These are phyloP conservation scores for Yamadazyma takamatsuzukensis DNA, from an alignment of 805 yeast genomes.

Conservation along the genomic window DNA sequence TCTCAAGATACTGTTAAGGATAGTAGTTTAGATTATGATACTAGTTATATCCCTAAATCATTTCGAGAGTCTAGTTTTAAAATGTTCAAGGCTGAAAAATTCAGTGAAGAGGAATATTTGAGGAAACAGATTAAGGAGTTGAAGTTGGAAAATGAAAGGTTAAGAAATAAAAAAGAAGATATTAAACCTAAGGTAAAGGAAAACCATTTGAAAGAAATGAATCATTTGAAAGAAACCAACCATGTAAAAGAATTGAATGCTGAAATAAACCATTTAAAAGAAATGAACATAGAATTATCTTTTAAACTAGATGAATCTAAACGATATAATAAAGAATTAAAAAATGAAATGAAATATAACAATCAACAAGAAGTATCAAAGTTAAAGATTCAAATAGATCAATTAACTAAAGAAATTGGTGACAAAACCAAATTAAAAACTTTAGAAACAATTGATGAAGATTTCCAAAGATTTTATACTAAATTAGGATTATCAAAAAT, in stretches of 20 bases:
- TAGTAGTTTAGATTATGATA: conserved; percentile 6
- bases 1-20: conserved; percentile 19
- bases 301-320: conserved; percentile 13
- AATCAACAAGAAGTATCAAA: not conserved
- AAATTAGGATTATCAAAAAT: conserved; percentile 24
- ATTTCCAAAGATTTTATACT: conserved; percentile 22
- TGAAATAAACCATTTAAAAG: conserved; percentile 4
- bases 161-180: not conserved
- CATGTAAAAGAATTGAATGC: not conserved
- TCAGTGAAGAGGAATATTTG: conserved; percentile 2
- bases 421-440: conserved; percentile 13
- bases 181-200: not conserved
- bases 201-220: not conserved
- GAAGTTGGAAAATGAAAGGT: conserved; percentile 8
- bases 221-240: not conserved
- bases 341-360: conserved; percentile 15
- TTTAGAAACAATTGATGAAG: conserved; percentile 15
- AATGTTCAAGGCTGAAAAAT: not conserved
- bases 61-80: not conserved
- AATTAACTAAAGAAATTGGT: conserved; percentile 12
- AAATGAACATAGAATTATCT: conserved; percentile 12
- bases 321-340: conserved; percentile 15
- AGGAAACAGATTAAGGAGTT: conserved; percentile 10
- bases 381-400: not conserved
- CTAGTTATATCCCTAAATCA: conserved; percentile 13